Evolutionary conservation across 2,329 filamentous ascomycete species (phyloP).

Genomic region (Clathrospora elynae): DNA sequence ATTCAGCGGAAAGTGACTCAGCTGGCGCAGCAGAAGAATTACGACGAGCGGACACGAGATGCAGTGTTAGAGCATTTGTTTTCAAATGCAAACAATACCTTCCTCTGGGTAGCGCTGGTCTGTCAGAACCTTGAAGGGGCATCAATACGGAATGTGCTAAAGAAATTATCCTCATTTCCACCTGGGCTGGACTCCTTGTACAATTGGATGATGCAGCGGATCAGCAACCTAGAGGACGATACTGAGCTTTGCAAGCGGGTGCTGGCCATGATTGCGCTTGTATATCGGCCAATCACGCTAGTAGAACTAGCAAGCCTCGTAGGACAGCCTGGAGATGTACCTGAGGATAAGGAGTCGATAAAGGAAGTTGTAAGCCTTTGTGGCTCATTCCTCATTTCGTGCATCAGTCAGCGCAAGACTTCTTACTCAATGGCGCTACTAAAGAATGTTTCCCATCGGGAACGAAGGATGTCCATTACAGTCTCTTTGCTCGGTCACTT

Average conservation of each 20-base stretch:
- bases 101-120: too few species aligned
- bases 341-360: not conserved
- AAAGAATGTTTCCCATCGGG: not conserved
- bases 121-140: conserved; percentile 39
- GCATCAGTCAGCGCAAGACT: conserved; percentile 6
- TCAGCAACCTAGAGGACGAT: conserved; percentile 36
- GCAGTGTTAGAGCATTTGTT: conserved; percentile 23
- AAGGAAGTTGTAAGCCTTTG: not conserved
- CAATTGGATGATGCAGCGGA: conserved; percentile 45
- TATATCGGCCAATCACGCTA: conserved; percentile 48
- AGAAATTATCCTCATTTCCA: conserved; percentile 38
- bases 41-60: conserved; percentile 14
- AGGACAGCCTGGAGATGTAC: not conserved
- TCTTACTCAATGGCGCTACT: not conserved
- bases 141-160: conserved; percentile 12
- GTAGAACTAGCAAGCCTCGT: conserved; percentile 36
- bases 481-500: not conserved
- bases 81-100: conserved; percentile 48
- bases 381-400: conserved; percentile 1
- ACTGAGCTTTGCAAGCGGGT: conserved; percentile 42
- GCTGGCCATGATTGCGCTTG: conserved; percentile 38
- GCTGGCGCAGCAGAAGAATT: conserved; percentile 34
- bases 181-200: conserved; percentile 49
- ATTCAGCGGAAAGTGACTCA: conserved; percentile 29
- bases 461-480: not conserved